Conservation (phyloP, 176 grass and related monocot species). For the Alloteropsis semialata region DNA sequence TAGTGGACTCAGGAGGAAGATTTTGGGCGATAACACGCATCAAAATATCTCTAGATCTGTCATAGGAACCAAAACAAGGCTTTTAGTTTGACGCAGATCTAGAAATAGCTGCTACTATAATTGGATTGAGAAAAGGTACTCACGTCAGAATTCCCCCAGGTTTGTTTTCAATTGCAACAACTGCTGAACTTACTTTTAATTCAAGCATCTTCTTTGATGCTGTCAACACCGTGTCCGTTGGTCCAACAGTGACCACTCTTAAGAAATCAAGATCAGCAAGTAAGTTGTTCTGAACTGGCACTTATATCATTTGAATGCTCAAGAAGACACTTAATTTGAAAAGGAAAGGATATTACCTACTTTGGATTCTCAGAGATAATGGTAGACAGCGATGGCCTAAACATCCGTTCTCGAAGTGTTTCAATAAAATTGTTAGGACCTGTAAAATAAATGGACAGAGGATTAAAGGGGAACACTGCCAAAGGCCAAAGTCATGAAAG, state of each 20-base stretch:
- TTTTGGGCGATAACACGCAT: slow-evolving; percentile 85
- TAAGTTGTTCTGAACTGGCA: slow-evolving; percentile 10
- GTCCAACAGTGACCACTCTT: slow-evolving; percentile 84
- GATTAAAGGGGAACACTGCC: neutral
- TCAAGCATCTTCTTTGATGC: slow-evolving; percentile 94
- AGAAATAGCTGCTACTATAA: slow-evolving; percentile 2
- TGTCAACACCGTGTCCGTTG: slow-evolving; percentile 87
- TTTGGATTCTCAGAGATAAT: slow-evolving; percentile 98
- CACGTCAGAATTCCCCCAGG: slow-evolving; percentile 95
- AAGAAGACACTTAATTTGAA: slow-evolving; percentile 17
- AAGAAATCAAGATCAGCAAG: slow-evolving; percentile 26
- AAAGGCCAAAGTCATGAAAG: neutral
- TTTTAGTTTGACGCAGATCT: slow-evolving; percentile 1
- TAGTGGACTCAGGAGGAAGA: slow-evolving; percentile 80
- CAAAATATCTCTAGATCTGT: slow-evolving; percentile 91
- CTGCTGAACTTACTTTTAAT: slow-evolving; percentile 79
- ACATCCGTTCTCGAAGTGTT: slow-evolving; percentile 86
- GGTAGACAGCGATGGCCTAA: slow-evolving; percentile 82
- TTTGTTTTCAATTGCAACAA: slow-evolving; percentile 82
- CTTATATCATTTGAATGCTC: neutral
- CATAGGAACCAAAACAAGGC: slow-evolving; percentile 7
- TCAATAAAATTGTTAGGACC: slow-evolving; percentile 97
- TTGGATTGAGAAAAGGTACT: slow-evolving; percentile 12
- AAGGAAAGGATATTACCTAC: slow-evolving; percentile 91
- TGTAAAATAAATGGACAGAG: slow-evolving; percentile 38